Conservation (phyloP, 345 rosid genomes). For the Triadica sebifera region DNA sequence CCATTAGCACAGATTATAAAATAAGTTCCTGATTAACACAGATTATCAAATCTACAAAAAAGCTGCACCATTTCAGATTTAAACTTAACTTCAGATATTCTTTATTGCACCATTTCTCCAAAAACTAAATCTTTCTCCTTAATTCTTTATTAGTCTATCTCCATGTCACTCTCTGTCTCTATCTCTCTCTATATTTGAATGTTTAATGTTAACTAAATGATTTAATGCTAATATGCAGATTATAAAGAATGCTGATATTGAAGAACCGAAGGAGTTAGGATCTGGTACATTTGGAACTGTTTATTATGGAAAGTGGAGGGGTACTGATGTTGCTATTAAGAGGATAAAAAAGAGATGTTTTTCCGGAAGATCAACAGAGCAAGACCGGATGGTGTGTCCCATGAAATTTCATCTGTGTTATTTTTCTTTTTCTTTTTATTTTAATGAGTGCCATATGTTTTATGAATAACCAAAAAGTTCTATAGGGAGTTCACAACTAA, state of each 20-base stretch:
- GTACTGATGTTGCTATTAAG: conserved; percentile 94
- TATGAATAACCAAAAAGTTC: background rate
- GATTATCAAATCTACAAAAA: background rate
- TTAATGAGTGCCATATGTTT: background rate
- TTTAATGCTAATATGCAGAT: conserved; percentile 38
- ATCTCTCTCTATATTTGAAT: background rate
- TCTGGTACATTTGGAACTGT: conserved; percentile 95
- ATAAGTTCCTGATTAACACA: background rate
- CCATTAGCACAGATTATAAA: no score
- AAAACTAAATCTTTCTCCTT: background rate
- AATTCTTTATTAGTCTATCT: background rate
- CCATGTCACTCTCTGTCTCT: background rate
- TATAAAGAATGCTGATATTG: conserved; percentile 72
- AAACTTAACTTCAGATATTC: background rate
- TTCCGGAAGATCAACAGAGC: conserved; percentile 71
- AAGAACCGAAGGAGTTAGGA: conserved; percentile 81
- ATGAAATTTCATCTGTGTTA: conserved; percentile 7
- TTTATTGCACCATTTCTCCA: background rate
- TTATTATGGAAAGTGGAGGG: conserved; percentile 90
- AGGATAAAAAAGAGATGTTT: conserved; percentile 86
- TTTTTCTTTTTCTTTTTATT: background rate
- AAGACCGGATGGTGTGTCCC: conserved; percentile 66
- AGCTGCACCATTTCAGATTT: background rate
- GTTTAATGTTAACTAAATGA: conserved; percentile 8
- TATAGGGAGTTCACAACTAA: background rate